These are phyloP conservation scores for Xylariomycetidae sp. DNA, from an alignment of 2,329 filamentous ascomycete species.

Conservation along the genomic window DNA sequence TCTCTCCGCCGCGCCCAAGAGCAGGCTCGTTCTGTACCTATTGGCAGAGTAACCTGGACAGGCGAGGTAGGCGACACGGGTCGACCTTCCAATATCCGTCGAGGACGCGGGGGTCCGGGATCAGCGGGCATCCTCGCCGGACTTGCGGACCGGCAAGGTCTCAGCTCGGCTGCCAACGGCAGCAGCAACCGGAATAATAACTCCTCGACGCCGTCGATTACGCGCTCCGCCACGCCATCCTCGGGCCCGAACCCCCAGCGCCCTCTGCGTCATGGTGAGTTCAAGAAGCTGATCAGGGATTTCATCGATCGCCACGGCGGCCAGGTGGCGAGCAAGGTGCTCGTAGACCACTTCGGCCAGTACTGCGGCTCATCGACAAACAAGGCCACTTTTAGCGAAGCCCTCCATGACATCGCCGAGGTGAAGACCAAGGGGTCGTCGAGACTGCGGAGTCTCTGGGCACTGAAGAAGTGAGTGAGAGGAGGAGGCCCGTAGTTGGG, in stretches of 20 bases:
- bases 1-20: slow-evolving; percentile 71
- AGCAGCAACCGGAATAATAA: slow-evolving; percentile 32
- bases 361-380: slow-evolving; percentile 66
- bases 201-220: slow-evolving; percentile 24
- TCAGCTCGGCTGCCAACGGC: slow-evolving; percentile 16
- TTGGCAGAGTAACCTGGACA: slow-evolving; percentile 91
- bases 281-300: slow-evolving; percentile 67
- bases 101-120: slow-evolving; percentile 44
- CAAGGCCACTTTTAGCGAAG: slow-evolving; percentile 75
- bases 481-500: no score
- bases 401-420: slow-evolving; percentile 70
- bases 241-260: slow-evolving; percentile 27
- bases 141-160: slow-evolving; percentile 53
- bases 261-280: slow-evolving; percentile 57
- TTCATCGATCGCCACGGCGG: slow-evolving; percentile 78
- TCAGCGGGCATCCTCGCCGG: slow-evolving; percentile 53
- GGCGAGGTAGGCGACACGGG: slow-evolving; percentile 77
- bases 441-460: slow-evolving; percentile 52
- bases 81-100: slow-evolving; percentile 54
- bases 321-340: slow-evolving; percentile 72
- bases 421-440: slow-evolving; percentile 56
- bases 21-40: slow-evolving; percentile 66
- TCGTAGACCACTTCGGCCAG: slow-evolving; percentile 86
- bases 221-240: slow-evolving; percentile 41
- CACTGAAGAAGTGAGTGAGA: no score